Evolutionary conservation across 140 eudicot genomes (phyloP), one percentile per base, ranked within the genome.

Genomic region (Oenanthe javanica): DNA sequence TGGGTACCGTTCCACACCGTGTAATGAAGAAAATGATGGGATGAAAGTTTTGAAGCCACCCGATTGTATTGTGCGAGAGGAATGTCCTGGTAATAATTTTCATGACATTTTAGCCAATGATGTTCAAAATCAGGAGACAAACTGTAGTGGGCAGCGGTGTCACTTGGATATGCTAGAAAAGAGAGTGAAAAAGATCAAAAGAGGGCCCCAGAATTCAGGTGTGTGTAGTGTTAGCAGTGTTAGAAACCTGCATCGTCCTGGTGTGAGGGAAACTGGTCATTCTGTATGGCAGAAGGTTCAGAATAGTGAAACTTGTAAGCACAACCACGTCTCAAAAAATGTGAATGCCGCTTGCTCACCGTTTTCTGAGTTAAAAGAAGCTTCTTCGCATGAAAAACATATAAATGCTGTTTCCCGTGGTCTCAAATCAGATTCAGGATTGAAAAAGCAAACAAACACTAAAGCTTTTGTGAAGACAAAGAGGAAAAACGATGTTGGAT

Each of bases 261-360:
- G 40, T 42, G 81, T 77, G 69, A 82, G 59, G 78, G 85, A 77
- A 63, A 82, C 43, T 67, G 71, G 42, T 47, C 81, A 77, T 82
- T 82, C 85, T 12, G 54, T 82, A 14, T 82, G 85, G 85, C 77
- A 76, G 57, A 82, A 76, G 72, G 85, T 82, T 82, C 85, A 82
- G 78, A 82, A 74, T 46, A 82, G 45, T n/a, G 72, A 66, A 15
- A 27, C 27, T 7, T 61, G 67, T 70, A 79, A 21, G 59, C 36
- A 51, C 57, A 67, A 50, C 72, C 6, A 36, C 67, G 49, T 43
- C 48, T 23, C 75, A 4, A 10, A 14, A 42, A 61, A 43, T 40
- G 25, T 13, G 25, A 63, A 78, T 42, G 49, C 75, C 0, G 31
- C 18, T 14, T 78, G 74, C 59, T 78, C 75, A 42, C 81, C 43